Conservation (phyloP, 2,329 filamentous ascomycete genomes). For the Hypoxylon sp. region DNA sequence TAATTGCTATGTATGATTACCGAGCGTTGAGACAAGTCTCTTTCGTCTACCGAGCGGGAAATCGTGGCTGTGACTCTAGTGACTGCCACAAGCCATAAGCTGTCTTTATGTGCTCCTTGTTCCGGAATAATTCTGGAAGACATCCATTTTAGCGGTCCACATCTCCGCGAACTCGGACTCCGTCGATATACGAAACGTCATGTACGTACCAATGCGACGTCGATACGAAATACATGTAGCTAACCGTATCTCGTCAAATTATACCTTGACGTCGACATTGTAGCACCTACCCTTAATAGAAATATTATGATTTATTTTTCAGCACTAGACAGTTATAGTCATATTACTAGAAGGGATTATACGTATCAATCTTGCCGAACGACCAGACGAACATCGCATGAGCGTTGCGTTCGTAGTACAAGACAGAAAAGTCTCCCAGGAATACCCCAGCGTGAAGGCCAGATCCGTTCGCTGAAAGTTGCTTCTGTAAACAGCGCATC, state of each 20-base stretch:
- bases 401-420: background rate
- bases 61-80: constrained; percentile 34
- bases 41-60: constrained; percentile 14
- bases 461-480: constrained; percentile 18
- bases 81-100: constrained; percentile 24
- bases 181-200: constrained; percentile 22
- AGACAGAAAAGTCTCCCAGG: background rate
- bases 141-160: constrained; percentile 19
- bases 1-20: constrained; percentile 7
- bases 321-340: background rate
- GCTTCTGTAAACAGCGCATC: constrained; percentile 14
- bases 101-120: constrained; percentile 17
- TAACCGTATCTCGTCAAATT: background rate
- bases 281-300: constrained; percentile 3
- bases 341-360: background rate
- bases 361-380: background rate
- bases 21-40: constrained; percentile 12
- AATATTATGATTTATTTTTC: background rate
- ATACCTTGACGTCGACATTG: constrained; percentile 11
- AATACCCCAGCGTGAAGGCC: constrained; percentile 12
- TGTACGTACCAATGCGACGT: background rate
- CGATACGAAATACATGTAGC: too few relatives aligned
- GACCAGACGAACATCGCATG: background rate
- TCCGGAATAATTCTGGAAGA: constrained; percentile 42
- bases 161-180: constrained; percentile 26